A percentile compares a stretch with the other conserved stretches of the same genome.
These are phyloP conservation scores for Durio zibethinus DNA, from an alignment of 345 rosid genomes.

Conservation along the genomic window DNA sequence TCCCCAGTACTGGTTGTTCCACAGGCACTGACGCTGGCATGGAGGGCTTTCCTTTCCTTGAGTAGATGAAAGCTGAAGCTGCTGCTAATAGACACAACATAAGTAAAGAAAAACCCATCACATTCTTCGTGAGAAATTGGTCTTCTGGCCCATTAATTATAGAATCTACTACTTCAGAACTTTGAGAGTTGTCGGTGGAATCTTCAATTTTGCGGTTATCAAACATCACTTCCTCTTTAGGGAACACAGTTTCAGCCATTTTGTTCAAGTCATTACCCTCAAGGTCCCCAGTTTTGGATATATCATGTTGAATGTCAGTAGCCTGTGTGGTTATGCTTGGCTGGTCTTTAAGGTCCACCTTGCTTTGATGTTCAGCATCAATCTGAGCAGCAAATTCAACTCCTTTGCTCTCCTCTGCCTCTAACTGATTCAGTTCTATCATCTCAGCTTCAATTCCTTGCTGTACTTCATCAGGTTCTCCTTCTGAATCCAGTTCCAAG, in stretches of 20 bases:
- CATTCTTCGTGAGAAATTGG: neutral
- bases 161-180: constrained; percentile 10
- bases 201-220: constrained; percentile 17
- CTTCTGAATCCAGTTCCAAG: constrained; percentile 22
- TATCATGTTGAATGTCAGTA: constrained; percentile 13
- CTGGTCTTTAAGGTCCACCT: constrained; percentile 11
- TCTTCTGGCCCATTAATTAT: constrained; percentile 5
- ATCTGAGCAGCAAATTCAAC: constrained; percentile 6
- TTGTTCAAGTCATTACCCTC: neutral
- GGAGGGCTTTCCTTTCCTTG: constrained; percentile 26
- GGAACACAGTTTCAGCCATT: constrained; percentile 1
- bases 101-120: constrained; percentile 27
- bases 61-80: constrained; percentile 25
- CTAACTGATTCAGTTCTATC: constrained; percentile 7
- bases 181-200: constrained; percentile 10
- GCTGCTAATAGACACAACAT: constrained; percentile 37
- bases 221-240: neutral
- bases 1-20: constrained; percentile 15
- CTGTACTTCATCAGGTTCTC: constrained; percentile 21
- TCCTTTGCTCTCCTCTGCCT: neutral
- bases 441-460: constrained; percentile 8
- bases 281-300: constrained; percentile 4
- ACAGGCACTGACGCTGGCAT: constrained; percentile 10
- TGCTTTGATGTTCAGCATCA: constrained; percentile 24
- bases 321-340: neutral